Evolutionary conservation across 352 stramenopile genomes (phyloP), one percentile per base, ranked within the genome.

Genomic region (Achlya hypogyna): DNA sequence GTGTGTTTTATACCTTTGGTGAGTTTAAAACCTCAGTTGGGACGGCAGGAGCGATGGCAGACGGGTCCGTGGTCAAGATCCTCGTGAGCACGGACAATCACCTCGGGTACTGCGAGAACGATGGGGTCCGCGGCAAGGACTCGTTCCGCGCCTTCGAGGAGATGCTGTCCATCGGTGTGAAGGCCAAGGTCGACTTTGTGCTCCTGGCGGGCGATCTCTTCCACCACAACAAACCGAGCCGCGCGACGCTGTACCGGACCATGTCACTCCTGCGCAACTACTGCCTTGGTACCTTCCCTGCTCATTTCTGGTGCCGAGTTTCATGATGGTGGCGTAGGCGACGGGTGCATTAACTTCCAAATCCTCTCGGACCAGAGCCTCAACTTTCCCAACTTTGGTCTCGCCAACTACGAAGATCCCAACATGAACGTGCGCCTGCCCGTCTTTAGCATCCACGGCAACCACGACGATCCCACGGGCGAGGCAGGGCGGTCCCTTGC

Each of bases 81-180:
- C 73, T 99, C 58, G 63, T 99, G 45, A 91, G 93, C 28, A 99
- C 97, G n/a, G 97, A 99, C 81, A 99, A 98, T 75, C 97, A 99
- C 75, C 74, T 99, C 31, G 96, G 97, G 51, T 98, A 93, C 65
- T 77, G 76, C n/a, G 96, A 99, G 79, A 94, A 95, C 56, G 96
- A 99, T 73, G 90, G 95, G 2, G 88, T 99, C 40, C 86, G 96
- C 18, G 89, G 91, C 42, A 84, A 95, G 18, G 96, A 99, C 75
- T 96, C 88, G 63, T 96, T 96, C 72, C 83, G 81, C 14, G 78
- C 86, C 43, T 93, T 97, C 69, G 79, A 91, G 35, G 89, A 97
- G 75, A 94, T 96, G 27, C 74, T 97, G 62, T 74, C 77, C 63
- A 69, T 91, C 35, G 86, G 75, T 16, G 75, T 84, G 35, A 54